Conservation (phyloP, 2,329 filamentous ascomycete genomes). For the Penicillium vulpinum region DNA sequence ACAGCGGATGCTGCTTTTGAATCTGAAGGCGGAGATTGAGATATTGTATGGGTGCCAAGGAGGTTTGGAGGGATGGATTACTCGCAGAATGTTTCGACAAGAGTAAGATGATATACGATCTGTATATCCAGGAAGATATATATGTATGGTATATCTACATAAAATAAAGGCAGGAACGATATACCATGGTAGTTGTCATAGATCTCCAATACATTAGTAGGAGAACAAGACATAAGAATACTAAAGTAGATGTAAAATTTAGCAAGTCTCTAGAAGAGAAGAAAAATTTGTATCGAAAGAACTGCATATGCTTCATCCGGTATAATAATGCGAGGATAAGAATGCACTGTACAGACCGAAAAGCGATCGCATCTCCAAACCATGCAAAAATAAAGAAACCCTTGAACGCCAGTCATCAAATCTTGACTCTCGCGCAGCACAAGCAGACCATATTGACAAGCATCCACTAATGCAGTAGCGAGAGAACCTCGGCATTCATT, state of each 20-base stretch:
- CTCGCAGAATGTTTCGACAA: conserved; percentile 35
- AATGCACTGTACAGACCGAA: conserved; percentile 16
- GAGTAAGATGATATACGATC: not conserved
- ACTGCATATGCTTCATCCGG: conserved; percentile 9
- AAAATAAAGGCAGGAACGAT: not conserved
- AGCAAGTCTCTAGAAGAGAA: not conserved
- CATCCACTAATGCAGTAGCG: not conserved
- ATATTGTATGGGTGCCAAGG: conserved; percentile 48
- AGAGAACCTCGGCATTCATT: conserved; percentile 5
- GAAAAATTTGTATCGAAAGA: not conserved
- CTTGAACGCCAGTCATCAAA: conserved; percentile 28
- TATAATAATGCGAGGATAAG: conserved; percentile 12
- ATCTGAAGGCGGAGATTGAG: conserved; percentile 64
- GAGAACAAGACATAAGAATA: too few relatives aligned
- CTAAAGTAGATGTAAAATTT: not conserved
- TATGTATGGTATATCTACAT: not conserved
- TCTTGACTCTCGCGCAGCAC: conserved; percentile 1
- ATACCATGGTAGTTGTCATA: not conserved
- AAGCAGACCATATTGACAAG: not conserved
- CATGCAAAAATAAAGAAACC: conserved; percentile 18
- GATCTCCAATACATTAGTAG: not conserved
- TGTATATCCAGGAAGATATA: conserved; percentile 1
- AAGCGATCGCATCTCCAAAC: conserved; percentile 15
- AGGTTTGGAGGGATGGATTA: conserved; percentile 48
- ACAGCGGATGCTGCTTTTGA: conserved; percentile 63